Evolutionary conservation across 257 asterid genomes (phyloP).

Genomic region (Solanum sitiens): DNA sequence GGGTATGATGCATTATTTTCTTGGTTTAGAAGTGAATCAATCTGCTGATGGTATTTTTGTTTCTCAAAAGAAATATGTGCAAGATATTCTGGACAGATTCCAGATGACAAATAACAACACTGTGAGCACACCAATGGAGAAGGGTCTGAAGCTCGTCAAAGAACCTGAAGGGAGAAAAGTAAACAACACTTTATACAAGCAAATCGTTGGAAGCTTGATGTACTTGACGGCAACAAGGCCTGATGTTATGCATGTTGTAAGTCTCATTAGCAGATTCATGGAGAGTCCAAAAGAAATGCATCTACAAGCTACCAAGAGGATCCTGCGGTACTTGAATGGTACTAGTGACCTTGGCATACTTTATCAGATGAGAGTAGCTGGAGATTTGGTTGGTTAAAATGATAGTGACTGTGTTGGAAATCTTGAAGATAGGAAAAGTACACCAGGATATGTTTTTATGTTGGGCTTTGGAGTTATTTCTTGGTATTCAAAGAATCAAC

Average conservation of each 20-base stretch:
- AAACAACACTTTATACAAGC: background rate
- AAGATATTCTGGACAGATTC: background rate
- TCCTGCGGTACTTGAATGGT: background rate
- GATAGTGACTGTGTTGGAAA: background rate
- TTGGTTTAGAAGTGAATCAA: background rate
- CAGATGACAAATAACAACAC: background rate
- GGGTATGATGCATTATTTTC: background rate
- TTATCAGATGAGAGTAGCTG: too few species aligned
- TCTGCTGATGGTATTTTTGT: background rate
- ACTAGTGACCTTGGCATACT: background rate
- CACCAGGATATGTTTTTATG: background rate
- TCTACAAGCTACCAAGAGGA: background rate
- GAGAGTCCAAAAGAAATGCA: background rate
- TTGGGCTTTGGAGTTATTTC: background rate
- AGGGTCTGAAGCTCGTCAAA: background rate
- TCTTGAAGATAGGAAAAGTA: background rate
- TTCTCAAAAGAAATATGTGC: background rate
- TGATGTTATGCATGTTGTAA: background rate
- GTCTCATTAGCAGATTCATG: background rate
- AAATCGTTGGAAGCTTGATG: background rate
- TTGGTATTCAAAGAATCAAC: too few species aligned
- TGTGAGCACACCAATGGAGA: background rate
- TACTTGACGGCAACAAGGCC: background rate
- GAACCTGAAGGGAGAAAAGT: background rate
- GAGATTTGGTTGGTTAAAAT: background rate